phyloP scores from a whole-genome alignment of 1,139 yeast species.

The Groenewaldozyma sp. region DNA sequence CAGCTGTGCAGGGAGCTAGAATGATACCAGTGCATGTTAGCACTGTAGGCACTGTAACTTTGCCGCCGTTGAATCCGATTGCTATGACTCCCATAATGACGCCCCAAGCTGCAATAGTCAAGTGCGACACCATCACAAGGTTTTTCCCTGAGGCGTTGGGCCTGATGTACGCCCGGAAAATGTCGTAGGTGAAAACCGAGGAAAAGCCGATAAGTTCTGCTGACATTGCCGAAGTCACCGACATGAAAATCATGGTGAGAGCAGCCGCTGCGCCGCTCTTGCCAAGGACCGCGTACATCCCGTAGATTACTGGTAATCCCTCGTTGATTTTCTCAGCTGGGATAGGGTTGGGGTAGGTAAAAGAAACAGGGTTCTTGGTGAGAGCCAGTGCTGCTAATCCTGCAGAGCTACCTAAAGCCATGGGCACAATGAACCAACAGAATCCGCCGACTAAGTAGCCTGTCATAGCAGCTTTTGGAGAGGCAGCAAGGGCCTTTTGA shows the following conservation, averaged over 20 bases:
- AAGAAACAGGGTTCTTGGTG: slow-evolving; percentile 58
- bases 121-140: slow-evolving; percentile 57
- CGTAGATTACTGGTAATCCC: slow-evolving; percentile 75
- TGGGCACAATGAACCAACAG: slow-evolving; percentile 84
- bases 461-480: slow-evolving; percentile 75
- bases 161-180: slow-evolving; percentile 66
- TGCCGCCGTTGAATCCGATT: slow-evolving; percentile 68
- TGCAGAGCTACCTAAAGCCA: slow-evolving; percentile 68
- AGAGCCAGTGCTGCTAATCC: slow-evolving; percentile 70
- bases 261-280: slow-evolving; percentile 79
- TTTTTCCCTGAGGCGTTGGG: slow-evolving; percentile 66
- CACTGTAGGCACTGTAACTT: slow-evolving; percentile 74
- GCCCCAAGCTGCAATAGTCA: slow-evolving; percentile 52
- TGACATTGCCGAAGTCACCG: slow-evolving; percentile 45
- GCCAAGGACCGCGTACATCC: slow-evolving; percentile 74
- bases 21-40: slow-evolving; percentile 71
- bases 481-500: slow-evolving; percentile 68
- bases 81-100: slow-evolving; percentile 71
- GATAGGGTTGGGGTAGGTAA: slow-evolving; percentile 60
- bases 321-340: slow-evolving; percentile 57
- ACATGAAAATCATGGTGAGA: slow-evolving; percentile 67
- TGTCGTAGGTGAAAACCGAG: slow-evolving; percentile 71
- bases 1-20: slow-evolving; percentile 74
- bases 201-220: slow-evolving; percentile 83
- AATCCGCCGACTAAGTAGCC: slow-evolving; percentile 80